phyloP scores from a whole-genome alignment of 179 eudicot genomes.

The Sideroxylon spinosum region DNA sequence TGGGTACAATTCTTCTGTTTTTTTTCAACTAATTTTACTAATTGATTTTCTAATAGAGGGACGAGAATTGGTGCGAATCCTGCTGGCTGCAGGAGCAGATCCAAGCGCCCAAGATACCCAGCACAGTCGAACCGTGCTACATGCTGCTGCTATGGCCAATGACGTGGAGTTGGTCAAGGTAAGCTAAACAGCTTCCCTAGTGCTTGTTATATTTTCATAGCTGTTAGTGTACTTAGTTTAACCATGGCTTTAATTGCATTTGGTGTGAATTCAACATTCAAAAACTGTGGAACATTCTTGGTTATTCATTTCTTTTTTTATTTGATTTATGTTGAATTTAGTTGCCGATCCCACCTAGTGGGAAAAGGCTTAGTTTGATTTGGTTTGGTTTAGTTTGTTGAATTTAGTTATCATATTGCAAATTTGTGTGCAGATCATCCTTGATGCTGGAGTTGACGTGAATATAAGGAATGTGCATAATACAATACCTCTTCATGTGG shows the following conservation, averaged over 20 bases:
- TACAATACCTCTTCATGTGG: constrained; percentile 92
- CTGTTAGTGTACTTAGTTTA: not conserved
- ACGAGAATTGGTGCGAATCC: constrained; percentile 71
- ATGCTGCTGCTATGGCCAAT: constrained; percentile 92
- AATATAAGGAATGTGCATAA: constrained; percentile 77
- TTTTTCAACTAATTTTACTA: not conserved
- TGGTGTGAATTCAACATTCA: constrained; percentile 12
- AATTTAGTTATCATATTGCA: not conserved
- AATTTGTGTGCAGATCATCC: constrained; percentile 55
- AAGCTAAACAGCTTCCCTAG: constrained; percentile 16
- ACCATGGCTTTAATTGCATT: constrained; percentile 9
- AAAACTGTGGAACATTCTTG: constrained; percentile 14
- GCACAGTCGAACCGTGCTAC: constrained; percentile 76
- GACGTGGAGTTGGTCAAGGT: constrained; percentile 88
- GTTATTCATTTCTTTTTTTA: constrained; percentile 4
- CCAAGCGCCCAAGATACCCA: constrained; percentile 78
- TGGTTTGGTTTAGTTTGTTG: too few relatives aligned
- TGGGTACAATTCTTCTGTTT: constrained; percentile 3
- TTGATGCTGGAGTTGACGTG: constrained; percentile 95
- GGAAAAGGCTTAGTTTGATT: too few relatives aligned
- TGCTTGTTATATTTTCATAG: not conserved
- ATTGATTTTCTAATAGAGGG: constrained; percentile 53
- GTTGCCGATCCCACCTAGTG: too few relatives aligned
- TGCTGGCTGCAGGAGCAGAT: constrained; percentile 94
- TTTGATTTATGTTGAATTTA: not conserved